Conservation (phyloP, 345 rosid species). For the Salix dunnii region DNA sequence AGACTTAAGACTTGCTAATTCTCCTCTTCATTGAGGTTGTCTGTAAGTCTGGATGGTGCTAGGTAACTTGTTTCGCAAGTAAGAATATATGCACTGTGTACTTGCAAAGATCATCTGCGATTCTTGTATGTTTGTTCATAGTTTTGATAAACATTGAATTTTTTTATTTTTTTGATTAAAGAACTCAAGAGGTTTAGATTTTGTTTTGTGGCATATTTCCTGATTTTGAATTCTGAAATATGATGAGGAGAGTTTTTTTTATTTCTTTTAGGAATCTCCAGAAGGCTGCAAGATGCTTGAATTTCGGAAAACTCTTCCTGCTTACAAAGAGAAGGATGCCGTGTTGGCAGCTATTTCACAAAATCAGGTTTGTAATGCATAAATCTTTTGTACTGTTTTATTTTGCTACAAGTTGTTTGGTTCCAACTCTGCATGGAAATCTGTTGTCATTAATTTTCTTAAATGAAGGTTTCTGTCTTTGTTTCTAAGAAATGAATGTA, state of each 20-base stretch:
- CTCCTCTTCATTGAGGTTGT: background rate
- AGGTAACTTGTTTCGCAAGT: background rate
- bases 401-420: constrained; percentile 9
- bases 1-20: background rate
- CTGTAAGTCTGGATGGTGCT: background rate
- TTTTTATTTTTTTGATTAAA: background rate
- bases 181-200: background rate
- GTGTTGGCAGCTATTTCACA: constrained; percentile 53
- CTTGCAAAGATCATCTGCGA: too few species aligned
- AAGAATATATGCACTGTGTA: background rate
- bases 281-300: constrained; percentile 65
- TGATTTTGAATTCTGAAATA: background rate
- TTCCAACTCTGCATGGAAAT: background rate
- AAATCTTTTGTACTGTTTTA: background rate
- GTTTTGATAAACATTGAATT: background rate
- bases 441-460: background rate
- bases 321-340: constrained; percentile 67
- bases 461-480: background rate
- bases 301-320: constrained; percentile 74
- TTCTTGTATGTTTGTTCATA: background rate
- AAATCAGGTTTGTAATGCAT: constrained; percentile 55
- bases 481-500: background rate
- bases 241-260: background rate
- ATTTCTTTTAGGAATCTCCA: constrained; percentile 48
- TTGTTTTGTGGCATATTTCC: background rate